phyloP scores from a whole-genome alignment of 2,329 filamentous ascomycete species.

The Lachnellula subtilissima region DNA sequence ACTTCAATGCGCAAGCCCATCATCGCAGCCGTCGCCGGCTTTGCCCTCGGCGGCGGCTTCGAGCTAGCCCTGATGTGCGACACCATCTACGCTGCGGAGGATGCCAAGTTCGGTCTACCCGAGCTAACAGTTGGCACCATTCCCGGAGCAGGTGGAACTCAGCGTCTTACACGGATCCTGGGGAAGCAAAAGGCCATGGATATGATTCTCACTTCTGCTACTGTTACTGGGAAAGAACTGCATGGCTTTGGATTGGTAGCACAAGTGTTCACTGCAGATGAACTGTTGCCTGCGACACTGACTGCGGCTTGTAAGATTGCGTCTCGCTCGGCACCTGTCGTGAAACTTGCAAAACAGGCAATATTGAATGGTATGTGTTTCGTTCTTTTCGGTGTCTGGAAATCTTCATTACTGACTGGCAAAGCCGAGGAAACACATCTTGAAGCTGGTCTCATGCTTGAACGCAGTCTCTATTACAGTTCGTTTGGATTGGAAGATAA shows the following conservation, averaged over 20 bases:
- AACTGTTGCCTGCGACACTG: constrained; percentile 36
- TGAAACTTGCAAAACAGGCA: constrained; percentile 41
- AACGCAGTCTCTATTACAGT: constrained; percentile 34
- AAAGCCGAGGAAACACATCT: constrained; percentile 40
- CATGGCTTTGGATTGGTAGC: constrained; percentile 14
- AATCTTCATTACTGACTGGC: background rate
- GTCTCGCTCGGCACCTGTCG: constrained; percentile 36
- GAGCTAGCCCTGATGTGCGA: constrained; percentile 43
- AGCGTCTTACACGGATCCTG: constrained; percentile 32
- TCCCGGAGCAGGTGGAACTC: constrained; percentile 30
- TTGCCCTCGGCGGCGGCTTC: constrained; percentile 48
- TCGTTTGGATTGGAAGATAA: constrained; percentile 43
- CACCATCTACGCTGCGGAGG: constrained; percentile 31
- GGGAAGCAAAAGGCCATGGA: constrained; percentile 34
- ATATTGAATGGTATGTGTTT: constrained; percentile 36
- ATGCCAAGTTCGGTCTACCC: constrained; percentile 31
- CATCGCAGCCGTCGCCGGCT: constrained; percentile 46
- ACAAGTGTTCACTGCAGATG: constrained; percentile 31
- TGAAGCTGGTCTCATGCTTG: constrained; percentile 36
- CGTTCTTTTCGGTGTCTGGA: background rate
- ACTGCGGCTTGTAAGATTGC: constrained; percentile 38
- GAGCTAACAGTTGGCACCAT: constrained; percentile 32
- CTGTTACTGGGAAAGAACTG: constrained; percentile 18
- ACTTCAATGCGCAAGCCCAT: constrained; percentile 41
- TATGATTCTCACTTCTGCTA: constrained; percentile 22